phyloP scores from a whole-genome alignment of 164 flowering plant species.

The Liquidambar formosana region DNA sequence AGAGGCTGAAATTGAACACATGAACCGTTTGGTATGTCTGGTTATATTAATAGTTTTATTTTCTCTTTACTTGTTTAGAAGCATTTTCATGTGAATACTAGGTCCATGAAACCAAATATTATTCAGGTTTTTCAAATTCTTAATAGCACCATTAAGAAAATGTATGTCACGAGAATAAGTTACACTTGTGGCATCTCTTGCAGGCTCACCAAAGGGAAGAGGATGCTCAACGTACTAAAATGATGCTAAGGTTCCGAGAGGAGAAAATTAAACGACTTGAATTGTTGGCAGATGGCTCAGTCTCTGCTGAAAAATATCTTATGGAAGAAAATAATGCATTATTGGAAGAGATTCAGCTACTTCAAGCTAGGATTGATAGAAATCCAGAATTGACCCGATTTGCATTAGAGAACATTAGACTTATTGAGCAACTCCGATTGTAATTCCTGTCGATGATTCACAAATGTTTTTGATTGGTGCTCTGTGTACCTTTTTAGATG shows the following conservation, averaged over 20 bases:
- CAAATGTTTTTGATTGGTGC: neutral
- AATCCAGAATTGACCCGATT: conserved; percentile 64
- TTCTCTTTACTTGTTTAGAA: neutral
- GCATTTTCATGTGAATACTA: neutral
- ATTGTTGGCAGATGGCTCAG: conserved; percentile 37
- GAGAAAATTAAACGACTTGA: conserved; percentile 63
- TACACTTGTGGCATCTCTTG: conserved; percentile 1
- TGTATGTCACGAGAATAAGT: neutral
- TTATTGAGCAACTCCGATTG: conserved; percentile 60
- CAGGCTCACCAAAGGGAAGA: conserved; percentile 67
- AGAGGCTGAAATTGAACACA: conserved; percentile 64
- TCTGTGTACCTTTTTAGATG: conserved; percentile 4
- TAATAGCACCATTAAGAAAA: neutral
- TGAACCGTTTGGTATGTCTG: conserved; percentile 54
- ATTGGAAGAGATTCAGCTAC: conserved; percentile 58
- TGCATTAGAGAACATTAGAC: conserved; percentile 65
- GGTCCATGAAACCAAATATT: neutral
- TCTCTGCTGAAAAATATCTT: conserved; percentile 58
- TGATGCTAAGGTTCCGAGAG: conserved; percentile 54
- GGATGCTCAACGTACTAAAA: conserved; percentile 51
- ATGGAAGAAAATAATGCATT: conserved; percentile 66
- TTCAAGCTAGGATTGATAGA: conserved; percentile 51
- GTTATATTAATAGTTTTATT: neutral
- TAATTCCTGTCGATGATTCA: conserved; percentile 23
- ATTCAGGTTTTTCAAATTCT: neutral